Evolutionary conservation across 2,329 filamentous ascomycete genomes (phyloP), one percentile per base, ranked within the genome.

Genomic region (Aureobasidium sp.): DNA sequence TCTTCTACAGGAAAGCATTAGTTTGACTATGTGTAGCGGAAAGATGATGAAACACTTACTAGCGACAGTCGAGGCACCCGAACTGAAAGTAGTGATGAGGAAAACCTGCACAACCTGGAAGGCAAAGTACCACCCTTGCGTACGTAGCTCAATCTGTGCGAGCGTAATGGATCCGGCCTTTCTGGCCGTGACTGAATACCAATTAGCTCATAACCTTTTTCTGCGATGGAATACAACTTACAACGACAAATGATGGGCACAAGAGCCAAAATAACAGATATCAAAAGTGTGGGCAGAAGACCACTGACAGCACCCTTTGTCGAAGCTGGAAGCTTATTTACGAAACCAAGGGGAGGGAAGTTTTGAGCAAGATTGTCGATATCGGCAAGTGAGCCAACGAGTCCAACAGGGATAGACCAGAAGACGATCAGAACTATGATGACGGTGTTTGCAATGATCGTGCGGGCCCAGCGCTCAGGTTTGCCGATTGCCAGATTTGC

Each of bases 261-360:
- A 22, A 79, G 68, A 9, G 73, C 67, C 74, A 79, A 76, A 20
- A 80, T 68, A 0, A 78, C 70, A 12, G 77, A 72, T 62, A 79
- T 74, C 65, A 78, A 67, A 5, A 77, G 66, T 17, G 73, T 66
- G 12, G 78, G 78, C 5, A 79, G 69, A 5, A 80, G 71, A 68
- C 78, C 78, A 34, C 75, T 78, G n/a, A 79, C 66, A 5, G 79
- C 72, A 66, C 78, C 77, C 1, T 78, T 67, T 39, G 78, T 74
- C 14, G 72, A 70, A 1, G 41, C 36, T 1, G 77, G 76, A 20
- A 80, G 75, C 14, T 72, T 64, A 47, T 75, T 69, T 62, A 80
- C 76, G 71, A 76, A 79, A 29, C 65, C 62, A 14, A 80, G 70
- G 71, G 73, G 79, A 1, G 68, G 62, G 70, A 75, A 51, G 67